Evolutionary conservation across 2,329 filamentous ascomycete species (phyloP).

Genomic region (Talaromyces piceae): DNA sequence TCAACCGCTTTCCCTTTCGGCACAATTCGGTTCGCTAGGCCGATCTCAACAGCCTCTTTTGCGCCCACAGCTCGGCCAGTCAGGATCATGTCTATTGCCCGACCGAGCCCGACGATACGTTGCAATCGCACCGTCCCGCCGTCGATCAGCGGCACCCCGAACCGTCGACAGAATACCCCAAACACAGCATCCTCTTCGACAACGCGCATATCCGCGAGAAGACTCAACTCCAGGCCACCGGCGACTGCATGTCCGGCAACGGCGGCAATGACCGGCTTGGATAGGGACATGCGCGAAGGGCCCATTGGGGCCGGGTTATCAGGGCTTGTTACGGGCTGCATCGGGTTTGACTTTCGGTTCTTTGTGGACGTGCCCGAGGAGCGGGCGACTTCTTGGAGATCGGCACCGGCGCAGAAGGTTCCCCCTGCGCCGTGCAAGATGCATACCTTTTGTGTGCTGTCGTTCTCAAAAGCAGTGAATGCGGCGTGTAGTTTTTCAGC

Average conservation of each 20-base stretch:
- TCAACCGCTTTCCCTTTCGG: slow-evolving; percentile 43
- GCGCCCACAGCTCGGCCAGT: slow-evolving; percentile 46
- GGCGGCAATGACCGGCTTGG: slow-evolving; percentile 48
- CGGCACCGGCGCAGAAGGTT: slow-evolving; percentile 49
- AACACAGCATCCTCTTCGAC: slow-evolving; percentile 48
- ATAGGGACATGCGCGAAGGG: slow-evolving; percentile 43
- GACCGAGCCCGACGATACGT: slow-evolving; percentile 44
- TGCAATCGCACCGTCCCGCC: slow-evolving; percentile 49
- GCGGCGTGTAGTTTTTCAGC: slow-evolving; percentile 42
- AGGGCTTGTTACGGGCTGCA: slow-evolving; percentile 27
- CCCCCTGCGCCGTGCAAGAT: slow-evolving; percentile 42
- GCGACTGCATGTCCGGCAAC: slow-evolving; percentile 49
- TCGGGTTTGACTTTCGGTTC: slow-evolving; percentile 13
- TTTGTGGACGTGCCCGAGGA: not conserved
- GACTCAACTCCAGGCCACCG: slow-evolving; percentile 46
- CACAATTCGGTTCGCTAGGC: slow-evolving; percentile 48
- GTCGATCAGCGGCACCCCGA: slow-evolving; percentile 46
- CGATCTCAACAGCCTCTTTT: slow-evolving; percentile 45
- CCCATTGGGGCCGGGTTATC: slow-evolving; percentile 47
- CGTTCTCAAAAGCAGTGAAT: slow-evolving; percentile 44
- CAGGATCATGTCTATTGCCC: slow-evolving; percentile 51
- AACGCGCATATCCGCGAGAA: slow-evolving; percentile 48
- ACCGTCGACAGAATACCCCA: slow-evolving; percentile 50
- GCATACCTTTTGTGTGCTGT: slow-evolving; percentile 46
- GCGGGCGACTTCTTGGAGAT: slow-evolving; percentile 41